These are phyloP conservation scores for Aeschynomene evenia DNA, from an alignment of 306 rosid genomes.

Conservation along the genomic window DNA sequence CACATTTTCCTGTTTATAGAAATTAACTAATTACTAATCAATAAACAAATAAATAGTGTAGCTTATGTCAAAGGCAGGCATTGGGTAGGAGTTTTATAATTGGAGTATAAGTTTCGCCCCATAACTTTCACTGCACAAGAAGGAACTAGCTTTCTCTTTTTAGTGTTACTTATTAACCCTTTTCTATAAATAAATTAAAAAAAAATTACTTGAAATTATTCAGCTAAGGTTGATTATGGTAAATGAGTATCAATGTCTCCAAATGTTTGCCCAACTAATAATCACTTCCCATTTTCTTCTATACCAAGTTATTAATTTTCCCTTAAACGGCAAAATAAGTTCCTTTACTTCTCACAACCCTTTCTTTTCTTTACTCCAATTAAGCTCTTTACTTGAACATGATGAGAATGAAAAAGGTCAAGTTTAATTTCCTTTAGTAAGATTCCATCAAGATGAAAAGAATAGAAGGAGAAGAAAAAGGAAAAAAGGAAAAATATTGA, in stretches of 20 bases:
- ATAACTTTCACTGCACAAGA: background rate
- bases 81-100: background rate
- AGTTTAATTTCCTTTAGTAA: background rate
- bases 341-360: background rate
- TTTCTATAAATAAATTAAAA: background rate
- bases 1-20: background rate
- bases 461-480: background rate
- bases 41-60: background rate
- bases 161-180: background rate
- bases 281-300: background rate
- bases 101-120: background rate
- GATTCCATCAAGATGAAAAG: background rate
- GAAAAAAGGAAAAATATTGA: background rate
- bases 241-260: background rate
- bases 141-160: background rate
- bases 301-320: background rate
- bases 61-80: background rate
- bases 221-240: background rate
- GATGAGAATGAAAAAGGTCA: constrained; percentile 1
- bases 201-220: background rate
- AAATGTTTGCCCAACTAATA: background rate
- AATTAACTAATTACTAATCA: too few species aligned
- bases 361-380: constrained; percentile 1
- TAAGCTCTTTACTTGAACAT: background rate
- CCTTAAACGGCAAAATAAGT: constrained; percentile 17